A percentile compares a stretch with the other conserved stretches of the same genome.
These are phyloP conservation scores for Benincasa hispida DNA, from an alignment of 306 rosid genomes.

Conservation along the genomic window DNA sequence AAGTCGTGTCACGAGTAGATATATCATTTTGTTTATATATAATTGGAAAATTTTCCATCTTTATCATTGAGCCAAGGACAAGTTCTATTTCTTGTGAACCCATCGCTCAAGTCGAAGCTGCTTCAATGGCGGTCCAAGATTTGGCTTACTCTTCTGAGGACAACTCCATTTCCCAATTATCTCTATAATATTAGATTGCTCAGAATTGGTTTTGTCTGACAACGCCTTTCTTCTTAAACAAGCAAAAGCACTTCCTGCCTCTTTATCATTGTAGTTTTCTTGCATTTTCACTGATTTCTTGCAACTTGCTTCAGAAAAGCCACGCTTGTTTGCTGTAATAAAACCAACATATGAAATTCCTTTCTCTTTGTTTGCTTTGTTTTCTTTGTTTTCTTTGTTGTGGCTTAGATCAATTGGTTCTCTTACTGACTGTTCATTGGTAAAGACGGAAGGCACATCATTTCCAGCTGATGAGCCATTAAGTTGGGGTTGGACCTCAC, in stretches of 20 bases:
- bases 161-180: constrained; percentile 74
- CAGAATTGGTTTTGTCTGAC: constrained; percentile 58
- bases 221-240: constrained; percentile 36
- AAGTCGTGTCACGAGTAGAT: too few species aligned
- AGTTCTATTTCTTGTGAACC: constrained; percentile 27
- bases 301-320: constrained; percentile 2
- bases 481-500: constrained; percentile 12
- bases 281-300: constrained; percentile 22
- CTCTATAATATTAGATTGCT: constrained; percentile 18
- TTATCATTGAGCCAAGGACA: too few species aligned
- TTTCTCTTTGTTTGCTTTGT: constrained; percentile 22
- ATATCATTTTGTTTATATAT: too few species aligned
- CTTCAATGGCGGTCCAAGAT: constrained; percentile 59
- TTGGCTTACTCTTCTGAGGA: constrained; percentile 68
- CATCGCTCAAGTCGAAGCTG: constrained; percentile 86
- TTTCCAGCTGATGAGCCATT: background rate
- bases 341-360: constrained; percentile 29
- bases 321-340: constrained; percentile 37
- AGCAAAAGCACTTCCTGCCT: constrained; percentile 5
- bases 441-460: background rate
- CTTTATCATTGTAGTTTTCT: constrained; percentile 5
- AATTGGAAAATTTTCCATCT: too few species aligned
- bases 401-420: constrained; percentile 18
- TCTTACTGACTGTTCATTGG: constrained; percentile 10
- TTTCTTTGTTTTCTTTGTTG: constrained; percentile 25